A percentile compares a stretch with the other conserved stretches of the same genome.
Conservation (phyloP, 1,139 yeast species). For the Protomyces arabidopsidicola region DNA sequence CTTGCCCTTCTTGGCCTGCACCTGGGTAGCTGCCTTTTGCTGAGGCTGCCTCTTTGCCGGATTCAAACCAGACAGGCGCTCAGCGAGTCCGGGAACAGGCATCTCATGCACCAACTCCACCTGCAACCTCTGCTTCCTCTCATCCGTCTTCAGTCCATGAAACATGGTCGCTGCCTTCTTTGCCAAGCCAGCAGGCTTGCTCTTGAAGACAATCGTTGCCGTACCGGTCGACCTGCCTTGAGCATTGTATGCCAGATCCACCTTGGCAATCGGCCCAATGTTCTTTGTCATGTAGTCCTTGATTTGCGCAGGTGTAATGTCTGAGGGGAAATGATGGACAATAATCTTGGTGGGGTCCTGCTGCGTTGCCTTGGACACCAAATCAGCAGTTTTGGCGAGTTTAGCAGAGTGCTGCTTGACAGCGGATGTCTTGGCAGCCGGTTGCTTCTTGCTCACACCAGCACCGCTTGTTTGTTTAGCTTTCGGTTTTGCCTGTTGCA, state of each 20-base stretch:
- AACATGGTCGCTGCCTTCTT: constrained; percentile 69
- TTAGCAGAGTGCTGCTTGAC: background rate
- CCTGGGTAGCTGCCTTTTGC: constrained; percentile 55
- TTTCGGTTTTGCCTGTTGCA: background rate
- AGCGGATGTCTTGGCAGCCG: background rate
- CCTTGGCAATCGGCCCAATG: constrained; percentile 76
- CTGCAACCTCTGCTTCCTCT: constrained; percentile 54
- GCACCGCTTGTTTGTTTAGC: constrained; percentile 29
- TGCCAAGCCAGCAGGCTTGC: constrained; percentile 45
- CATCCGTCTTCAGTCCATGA: constrained; percentile 51
- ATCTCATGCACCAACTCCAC: constrained; percentile 9
- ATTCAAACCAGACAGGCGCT: constrained; percentile 41
- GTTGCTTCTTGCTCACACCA: constrained; percentile 18
- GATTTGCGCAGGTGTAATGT: constrained; percentile 27
- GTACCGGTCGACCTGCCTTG: constrained; percentile 87
- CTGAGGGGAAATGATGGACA: constrained; percentile 24
- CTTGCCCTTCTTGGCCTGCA: constrained; percentile 29
- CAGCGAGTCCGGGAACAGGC: constrained; percentile 20
- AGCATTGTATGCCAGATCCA: constrained; percentile 74
- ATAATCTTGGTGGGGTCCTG: constrained; percentile 16
- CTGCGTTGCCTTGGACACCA: background rate
- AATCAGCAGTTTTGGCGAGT: constrained; percentile 2
- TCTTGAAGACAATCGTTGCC: constrained; percentile 75
- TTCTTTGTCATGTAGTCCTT: constrained; percentile 86
- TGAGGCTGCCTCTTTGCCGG: constrained; percentile 83